Evolutionary conservation across 768 basidiomycete genomes (phyloP), one percentile per base, ranked within the genome.

Genomic region (Inosperma sp.): DNA sequence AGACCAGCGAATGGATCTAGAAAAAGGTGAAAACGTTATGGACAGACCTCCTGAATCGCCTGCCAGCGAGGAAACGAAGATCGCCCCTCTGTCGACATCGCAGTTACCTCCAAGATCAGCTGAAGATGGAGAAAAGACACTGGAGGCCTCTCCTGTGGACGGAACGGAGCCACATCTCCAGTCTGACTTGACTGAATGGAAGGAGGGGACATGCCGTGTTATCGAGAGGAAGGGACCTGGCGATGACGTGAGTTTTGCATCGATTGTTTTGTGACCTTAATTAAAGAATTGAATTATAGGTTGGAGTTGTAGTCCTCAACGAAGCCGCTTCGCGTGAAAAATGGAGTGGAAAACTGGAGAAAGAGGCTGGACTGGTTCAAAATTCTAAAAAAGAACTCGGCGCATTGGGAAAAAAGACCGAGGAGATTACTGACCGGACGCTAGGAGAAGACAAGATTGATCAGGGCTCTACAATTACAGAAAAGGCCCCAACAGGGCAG

Each of bases 301-400:
- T 85, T 45, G 79, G 83, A 33, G 83, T 87, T 16, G 77, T 82
- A 41, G 77, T 86, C 17, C 66, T 82, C 40, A 71, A 72, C n/a
- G 76, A 74, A 10, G 62, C 66, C 13, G 56, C 59, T 40, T 13
- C 34, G 26, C 57, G 56, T 33, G 60, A 60, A 13, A 64, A 58
- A 4, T 48, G 57, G 56, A 54, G 34, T 14, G 58, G 55, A n/a
- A 62, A 55, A 30, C 45, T 56, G 42, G 64, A 56, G 48, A 51
- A 58, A 17, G 46, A 57, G 21, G 59, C 57, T 34, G 60, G 56
- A 40, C 59, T 56, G 16, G 42, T 62, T 4, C 29, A 31, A 30
- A 40, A 51, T 16, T n/a, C 35, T 1, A 59, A 62, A 12, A 60
- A 63, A 27, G 63, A 65, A 17, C 57, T 65, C 4, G 55, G 64